A percentile compares a stretch with the other conserved stretches of the same genome.
Evolutionary conservation across 78 protist species (phyloP).

Genomic region (Monocercomonoides exilis): DNA sequence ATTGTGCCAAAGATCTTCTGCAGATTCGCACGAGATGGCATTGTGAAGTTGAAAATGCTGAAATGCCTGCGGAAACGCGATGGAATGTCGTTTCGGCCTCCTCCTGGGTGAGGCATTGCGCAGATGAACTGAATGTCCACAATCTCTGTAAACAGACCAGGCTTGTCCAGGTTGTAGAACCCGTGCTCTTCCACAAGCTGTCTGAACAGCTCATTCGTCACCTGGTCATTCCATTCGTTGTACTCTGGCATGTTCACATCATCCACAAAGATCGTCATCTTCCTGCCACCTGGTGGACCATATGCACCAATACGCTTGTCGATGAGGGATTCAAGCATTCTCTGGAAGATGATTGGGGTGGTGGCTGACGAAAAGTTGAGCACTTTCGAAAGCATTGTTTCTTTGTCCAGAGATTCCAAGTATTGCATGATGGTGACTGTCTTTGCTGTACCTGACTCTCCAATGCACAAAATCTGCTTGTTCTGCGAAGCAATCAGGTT

Average conservation of each 20-base stretch:
- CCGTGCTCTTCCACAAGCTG: conserved; percentile 57
- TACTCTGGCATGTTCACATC: conserved; percentile 71
- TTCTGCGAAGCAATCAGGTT: not conserved
- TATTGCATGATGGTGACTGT: conserved; percentile 47
- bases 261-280: conserved; percentile 60
- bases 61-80: conserved; percentile 71
- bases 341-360: conserved; percentile 46
- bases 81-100: conserved; percentile 78
- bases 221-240: conserved; percentile 75
- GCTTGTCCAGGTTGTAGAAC: conserved; percentile 56
- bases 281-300: conserved; percentile 61
- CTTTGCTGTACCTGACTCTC: conserved; percentile 77
- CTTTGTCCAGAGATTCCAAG: conserved; percentile 18
- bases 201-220: conserved; percentile 69
- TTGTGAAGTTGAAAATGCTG: conserved; percentile 54
- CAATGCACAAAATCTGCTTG: conserved; percentile 51
- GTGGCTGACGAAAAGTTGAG: conserved; percentile 67
- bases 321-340: conserved; percentile 45
- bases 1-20: conserved; percentile 54
- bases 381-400: conserved; percentile 23
- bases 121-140: conserved; percentile 48
- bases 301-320: conserved; percentile 67
- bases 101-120: conserved; percentile 75
- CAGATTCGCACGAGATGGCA: conserved; percentile 51
- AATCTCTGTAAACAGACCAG: conserved; percentile 54